Evolutionary conservation across 2,329 filamentous ascomycete species (phyloP).

Genomic region (Dothidotthia symphoricarpi): DNA sequence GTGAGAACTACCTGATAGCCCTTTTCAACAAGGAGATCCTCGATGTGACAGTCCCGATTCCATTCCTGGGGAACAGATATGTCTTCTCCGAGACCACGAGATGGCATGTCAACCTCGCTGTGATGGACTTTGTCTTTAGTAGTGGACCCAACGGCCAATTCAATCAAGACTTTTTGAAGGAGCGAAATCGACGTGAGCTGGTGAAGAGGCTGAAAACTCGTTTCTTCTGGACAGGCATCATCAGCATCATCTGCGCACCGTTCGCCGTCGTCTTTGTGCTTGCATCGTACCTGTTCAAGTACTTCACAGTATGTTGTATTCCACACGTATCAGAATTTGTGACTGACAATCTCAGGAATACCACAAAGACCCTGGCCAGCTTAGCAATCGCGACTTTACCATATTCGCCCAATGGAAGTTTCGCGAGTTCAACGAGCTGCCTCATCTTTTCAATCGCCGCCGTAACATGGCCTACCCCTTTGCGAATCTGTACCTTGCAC

Average conservation of each 20-base stretch:
- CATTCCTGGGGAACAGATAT: conserved; percentile 74
- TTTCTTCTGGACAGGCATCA: conserved; percentile 77
- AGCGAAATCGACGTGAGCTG: conserved; percentile 73
- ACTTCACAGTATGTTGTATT: conserved; percentile 70
- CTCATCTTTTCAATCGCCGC: conserved; percentile 85
- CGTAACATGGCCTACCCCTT: conserved; percentile 94
- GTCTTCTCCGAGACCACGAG: conserved; percentile 87
- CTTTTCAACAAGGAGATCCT: conserved; percentile 96
- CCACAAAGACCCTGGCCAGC: conserved; percentile 84
- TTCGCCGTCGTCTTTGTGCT: conserved; percentile 84
- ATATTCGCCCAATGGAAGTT: conserved; percentile 97
- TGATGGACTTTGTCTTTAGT: conserved; percentile 93
- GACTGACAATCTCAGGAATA: conserved; percentile 64
- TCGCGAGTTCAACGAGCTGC: conserved; percentile 94
- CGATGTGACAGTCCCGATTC: conserved; percentile 80
- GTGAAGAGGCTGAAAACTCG: conserved; percentile 75
- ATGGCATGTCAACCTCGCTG: conserved; percentile 86
- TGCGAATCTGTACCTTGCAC: conserved; percentile 86
- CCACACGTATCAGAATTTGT: not conserved
- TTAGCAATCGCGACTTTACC: conserved; percentile 88
- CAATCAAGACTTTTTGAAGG: conserved; percentile 78
- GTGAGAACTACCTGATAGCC: conserved; percentile 95
- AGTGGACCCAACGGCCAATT: conserved; percentile 79
- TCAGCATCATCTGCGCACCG: conserved; percentile 83
- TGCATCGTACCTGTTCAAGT: conserved; percentile 88